These are phyloP conservation scores for Sporothrix phasma DNA, from an alignment of 2,329 filamentous ascomycete species.

Conservation along the genomic window DNA sequence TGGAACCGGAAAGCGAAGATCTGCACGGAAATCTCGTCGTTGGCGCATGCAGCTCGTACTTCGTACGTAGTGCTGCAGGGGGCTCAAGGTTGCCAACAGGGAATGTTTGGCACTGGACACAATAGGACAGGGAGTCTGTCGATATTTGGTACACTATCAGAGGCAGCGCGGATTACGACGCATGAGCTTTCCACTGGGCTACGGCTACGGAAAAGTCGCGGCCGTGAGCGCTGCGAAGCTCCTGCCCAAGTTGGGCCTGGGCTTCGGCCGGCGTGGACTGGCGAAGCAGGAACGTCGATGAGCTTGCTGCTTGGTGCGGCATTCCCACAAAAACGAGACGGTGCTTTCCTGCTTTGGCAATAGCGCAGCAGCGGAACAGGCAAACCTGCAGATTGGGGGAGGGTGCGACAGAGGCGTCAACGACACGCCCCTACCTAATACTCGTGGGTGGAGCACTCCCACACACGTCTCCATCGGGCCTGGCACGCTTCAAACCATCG, in stretches of 20 bases:
- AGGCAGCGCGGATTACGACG: too few species aligned
- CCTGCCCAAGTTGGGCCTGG: neutral
- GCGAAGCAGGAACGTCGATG: neutral
- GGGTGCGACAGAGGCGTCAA: neutral
- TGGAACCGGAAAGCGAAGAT: neutral
- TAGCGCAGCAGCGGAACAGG: constrained; percentile 10
- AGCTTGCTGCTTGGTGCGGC: neutral
- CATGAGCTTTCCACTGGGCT: too few species aligned
- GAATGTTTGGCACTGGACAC: neutral
- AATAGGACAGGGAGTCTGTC: too few species aligned
- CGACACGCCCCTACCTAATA: neutral
- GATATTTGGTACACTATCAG: neutral
- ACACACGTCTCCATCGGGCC: neutral
- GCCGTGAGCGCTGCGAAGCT: neutral
- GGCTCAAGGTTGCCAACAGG: neutral
- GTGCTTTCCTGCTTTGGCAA: neutral
- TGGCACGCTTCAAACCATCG: neutral
- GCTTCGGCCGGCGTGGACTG: neutral
- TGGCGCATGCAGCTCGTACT: too few species aligned
- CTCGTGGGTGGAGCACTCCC: neutral
- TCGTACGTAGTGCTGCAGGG: constrained; percentile 4
- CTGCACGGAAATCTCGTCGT: constrained; percentile 6
- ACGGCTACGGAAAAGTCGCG: too few species aligned
- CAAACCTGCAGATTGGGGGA: neutral
- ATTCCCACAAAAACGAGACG: neutral